Evolutionary conservation across 768 basidiomycete genomes (phyloP), one percentile per base, ranked within the genome.

Genomic region (Mycena polygramma): DNA sequence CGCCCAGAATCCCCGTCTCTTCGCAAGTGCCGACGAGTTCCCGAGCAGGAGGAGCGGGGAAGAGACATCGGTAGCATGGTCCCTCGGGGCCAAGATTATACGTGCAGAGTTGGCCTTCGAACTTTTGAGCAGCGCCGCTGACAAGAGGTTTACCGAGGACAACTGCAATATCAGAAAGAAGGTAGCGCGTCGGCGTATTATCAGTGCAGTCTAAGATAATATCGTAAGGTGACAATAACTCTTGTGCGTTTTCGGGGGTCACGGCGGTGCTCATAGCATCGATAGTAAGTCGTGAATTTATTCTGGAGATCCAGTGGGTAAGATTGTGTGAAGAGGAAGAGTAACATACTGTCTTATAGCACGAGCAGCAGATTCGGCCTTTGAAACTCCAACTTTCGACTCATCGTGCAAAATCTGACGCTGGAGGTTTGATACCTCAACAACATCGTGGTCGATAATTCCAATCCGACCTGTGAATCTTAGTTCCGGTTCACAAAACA

Each of bases 51-150:
- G 95, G 90, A 61, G 85, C 88, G 0, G 97, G 97, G 79, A 96
- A 99, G 51, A 99, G 80, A 78, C 98, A 99, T 19, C 98, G 88
- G 80, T 97, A 98, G 80, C 98, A 99, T 0, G 96, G 97, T 1
- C 95, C 92, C 36, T 87, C 81, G 22, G 82, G 79, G 8, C 86
- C 89, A 6, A 91, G 80, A 76, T 95, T 94, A 78, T 94, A 96
- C 17, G 88, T 83, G 75, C 89, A 92, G 7, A 96, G 84, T 77
- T 95, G 94, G 0, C 94, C 94, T 69, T 95, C 94, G 74, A 87
- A 92, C 74, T 89, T 89, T 76, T 94, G 94, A 0, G 98, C 98
- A 2, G 97, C 98, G 10, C 97, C 97, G 66, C 94, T 95, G 45
- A 99, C 92, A 46, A 99, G 90, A 17, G 95, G 93, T 55, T 91